A percentile compares a stretch with the other conserved stretches of the same genome.
Evolutionary conservation across 2,329 filamentous ascomycete species (phyloP).

Genomic region (Plectosphaerella cucumerina): DNA sequence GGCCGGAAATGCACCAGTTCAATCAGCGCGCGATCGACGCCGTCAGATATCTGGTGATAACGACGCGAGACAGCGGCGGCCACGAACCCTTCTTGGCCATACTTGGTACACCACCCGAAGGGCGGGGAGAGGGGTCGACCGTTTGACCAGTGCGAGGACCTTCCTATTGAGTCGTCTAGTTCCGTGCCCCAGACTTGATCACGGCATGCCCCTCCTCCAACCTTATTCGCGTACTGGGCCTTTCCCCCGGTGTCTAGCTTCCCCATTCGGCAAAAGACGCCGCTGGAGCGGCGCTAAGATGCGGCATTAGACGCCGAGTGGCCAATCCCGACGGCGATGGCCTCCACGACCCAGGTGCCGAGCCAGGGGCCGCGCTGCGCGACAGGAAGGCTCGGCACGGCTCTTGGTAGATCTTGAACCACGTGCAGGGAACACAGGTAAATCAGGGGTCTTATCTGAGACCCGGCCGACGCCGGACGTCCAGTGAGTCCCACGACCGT

Average conservation of each 20-base stretch:
- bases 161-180: not conserved
- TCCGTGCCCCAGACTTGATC: not conserved
- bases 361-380: not conserved
- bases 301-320: not conserved
- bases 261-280: not conserved
- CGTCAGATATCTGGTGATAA: not conserved
- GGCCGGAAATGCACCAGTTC: no score
- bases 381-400: not conserved
- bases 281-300: not conserved
- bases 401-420: not conserved
- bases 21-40: not conserved
- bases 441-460: not conserved
- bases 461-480: not conserved
- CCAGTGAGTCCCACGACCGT: not conserved
- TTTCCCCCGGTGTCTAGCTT: not conserved
- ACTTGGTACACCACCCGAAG: not conserved
- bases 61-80: not conserved
- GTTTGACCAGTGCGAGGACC: not conserved
- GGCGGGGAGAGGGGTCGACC: not conserved
- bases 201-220: not conserved
- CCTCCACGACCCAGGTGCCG: not conserved
- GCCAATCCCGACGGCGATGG: not conserved
- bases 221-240: no score
- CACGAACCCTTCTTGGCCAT: not conserved
- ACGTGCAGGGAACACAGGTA: not conserved